Percentiles rank a stretch among this genome's conserved stretches.
phyloP scores from a whole-genome alignment of 1,139 yeast species.

The Geotrichum restrictum region DNA sequence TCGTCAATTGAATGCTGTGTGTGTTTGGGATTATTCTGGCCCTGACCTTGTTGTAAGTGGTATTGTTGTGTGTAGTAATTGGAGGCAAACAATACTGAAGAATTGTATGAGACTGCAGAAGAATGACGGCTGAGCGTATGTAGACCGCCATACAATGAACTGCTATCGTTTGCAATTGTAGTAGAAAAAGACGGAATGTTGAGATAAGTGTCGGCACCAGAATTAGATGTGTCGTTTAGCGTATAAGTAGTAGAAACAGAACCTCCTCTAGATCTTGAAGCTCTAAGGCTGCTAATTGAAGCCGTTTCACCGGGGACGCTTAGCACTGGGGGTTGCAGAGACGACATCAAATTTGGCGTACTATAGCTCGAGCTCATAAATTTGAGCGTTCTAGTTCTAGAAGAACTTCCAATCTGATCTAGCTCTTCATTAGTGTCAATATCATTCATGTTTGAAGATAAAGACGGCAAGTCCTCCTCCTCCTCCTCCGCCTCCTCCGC shows the following conservation, averaged over 20 bases:
- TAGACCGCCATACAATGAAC: slow-evolving; percentile 6
- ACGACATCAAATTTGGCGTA: slow-evolving; percentile 9
- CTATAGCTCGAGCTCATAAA: background rate
- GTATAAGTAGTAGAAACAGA: slow-evolving; percentile 14
- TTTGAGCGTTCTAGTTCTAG: background rate
- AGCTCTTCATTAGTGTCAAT: background rate
- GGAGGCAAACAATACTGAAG: slow-evolving; percentile 11
- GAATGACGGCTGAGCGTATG: background rate
- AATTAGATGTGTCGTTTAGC: background rate
- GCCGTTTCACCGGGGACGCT: slow-evolving; percentile 16
- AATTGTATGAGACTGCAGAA: slow-evolving; percentile 9
- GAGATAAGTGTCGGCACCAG: slow-evolving; percentile 7
- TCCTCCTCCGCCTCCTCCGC: no score
- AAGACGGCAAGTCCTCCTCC: background rate
- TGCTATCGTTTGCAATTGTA: slow-evolving; percentile 2
- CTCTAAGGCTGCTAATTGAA: slow-evolving; percentile 10
- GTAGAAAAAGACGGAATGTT: background rate
- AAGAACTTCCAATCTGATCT: background rate
- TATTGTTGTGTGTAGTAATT: slow-evolving; percentile 17
- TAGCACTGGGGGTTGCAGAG: slow-evolving; percentile 4
- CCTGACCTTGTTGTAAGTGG: slow-evolving; percentile 6
- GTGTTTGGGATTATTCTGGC: slow-evolving; percentile 6
- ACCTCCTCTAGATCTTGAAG: slow-evolving; percentile 13
- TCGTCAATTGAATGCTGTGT: slow-evolving; percentile 8
- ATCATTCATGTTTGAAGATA: no score